Evolutionary conservation across 345 rosid species (phyloP), one percentile per base, ranked within the genome.

Genomic region (Ailanthus altissimus): DNA sequence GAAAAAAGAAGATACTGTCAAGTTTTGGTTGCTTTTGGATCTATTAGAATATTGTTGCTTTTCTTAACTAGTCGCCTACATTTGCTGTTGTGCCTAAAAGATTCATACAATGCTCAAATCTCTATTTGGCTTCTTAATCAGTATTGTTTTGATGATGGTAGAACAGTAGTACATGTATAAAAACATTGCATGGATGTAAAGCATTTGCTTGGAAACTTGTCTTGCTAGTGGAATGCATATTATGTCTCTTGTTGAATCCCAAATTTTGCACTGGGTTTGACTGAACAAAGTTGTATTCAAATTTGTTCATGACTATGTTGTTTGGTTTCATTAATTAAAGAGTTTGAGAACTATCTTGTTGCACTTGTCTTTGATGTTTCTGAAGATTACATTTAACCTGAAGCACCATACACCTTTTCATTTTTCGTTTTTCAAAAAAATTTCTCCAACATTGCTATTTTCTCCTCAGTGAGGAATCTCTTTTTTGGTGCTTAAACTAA

Each of bases 41-140:
- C 72, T 49, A 66, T 51, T 18, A 70, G 25, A 70, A 53, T 70
- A 12, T 53, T 20, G 25, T 47, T 36, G 56, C 16, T n/a, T 51
- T 70, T 14, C 46, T 70, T 20, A 36, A 5, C 26, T 26, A 10
- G 13, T 61, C 38, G 13, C 20, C 9, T 65, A 9, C 26, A 38
- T 20, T 47, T 11, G 46, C 3, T 20, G 5, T 42, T 21, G 21
- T 66, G 9, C 5, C 23, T 32, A 12, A 36, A 32, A 9, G 58
- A 49, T 7, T 25, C 47, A 25, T 13, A 5, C 25, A 46, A 14
- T 5, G 18, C n/a, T 32, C 47, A 70, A 70, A 9, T 28, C 74
- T 50, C 32, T 50, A 69, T 53, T 51, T 36, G 45, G 74, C 61
- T 32, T 51, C 53, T 51, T 36, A 70, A 53, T 53, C 47, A 26